Conservation (phyloP, 2,329 filamentous ascomycete species). For the Venturia carpophila region DNA sequence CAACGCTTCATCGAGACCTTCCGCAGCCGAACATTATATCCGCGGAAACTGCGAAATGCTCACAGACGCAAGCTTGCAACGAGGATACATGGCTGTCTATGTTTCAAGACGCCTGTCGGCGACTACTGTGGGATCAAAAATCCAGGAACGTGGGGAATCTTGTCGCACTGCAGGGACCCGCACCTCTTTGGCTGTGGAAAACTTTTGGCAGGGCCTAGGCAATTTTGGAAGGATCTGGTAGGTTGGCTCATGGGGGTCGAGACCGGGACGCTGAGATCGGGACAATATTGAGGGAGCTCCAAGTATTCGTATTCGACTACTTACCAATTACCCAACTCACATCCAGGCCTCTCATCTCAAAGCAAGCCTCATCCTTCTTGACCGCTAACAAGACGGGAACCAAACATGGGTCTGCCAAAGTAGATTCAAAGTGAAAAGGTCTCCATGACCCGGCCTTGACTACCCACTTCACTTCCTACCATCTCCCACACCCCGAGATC, state of each 20-base stretch:
- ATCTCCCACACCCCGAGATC: not conserved
- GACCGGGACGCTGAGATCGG: too few species aligned
- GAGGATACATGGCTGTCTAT: not conserved
- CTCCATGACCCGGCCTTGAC: not conserved
- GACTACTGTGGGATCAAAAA: not conserved
- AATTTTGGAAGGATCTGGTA: not conserved
- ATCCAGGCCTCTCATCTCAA: not conserved
- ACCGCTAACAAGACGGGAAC: too few species aligned
- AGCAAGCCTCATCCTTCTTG: too few species aligned
- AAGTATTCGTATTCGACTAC: too few species aligned
- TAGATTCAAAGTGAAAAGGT: not conserved
- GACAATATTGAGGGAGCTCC: too few species aligned
- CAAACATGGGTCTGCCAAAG: too few species aligned
- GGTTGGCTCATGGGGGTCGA: too few species aligned
- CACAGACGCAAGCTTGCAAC: not conserved
- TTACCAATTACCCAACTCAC: not conserved
- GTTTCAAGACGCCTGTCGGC: not conserved
- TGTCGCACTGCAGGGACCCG: not conserved
- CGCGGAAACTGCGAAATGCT: not conserved
- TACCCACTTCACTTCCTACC: not conserved
- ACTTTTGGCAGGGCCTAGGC: not conserved
- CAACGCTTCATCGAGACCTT: not conserved
- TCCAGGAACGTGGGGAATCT: not conserved
- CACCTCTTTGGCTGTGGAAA: too few species aligned
- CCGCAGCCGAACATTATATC: not conserved